Evolutionary conservation across 352 stramenopile species (phyloP), one percentile per base, ranked within the genome.

Genomic region (Phytophthora uliginosa): DNA sequence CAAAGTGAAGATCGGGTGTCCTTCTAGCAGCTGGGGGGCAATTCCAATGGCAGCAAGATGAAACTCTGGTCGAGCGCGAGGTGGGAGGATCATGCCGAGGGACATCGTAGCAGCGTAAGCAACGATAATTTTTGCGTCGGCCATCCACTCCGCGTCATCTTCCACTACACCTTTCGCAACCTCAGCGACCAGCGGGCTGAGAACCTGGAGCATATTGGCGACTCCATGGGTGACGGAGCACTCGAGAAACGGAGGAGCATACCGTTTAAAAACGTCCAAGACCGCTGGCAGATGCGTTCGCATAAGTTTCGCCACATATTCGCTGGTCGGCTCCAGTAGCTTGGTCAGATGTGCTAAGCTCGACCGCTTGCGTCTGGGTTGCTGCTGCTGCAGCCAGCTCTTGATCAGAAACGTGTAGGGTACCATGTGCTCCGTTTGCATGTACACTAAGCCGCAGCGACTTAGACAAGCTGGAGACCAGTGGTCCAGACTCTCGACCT

Each of bases 351-450:
- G 63, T 4, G 36, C 53, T 54, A 77, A 55, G 52, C 56, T 68
- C 60, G 34, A 56, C 38, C 58, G 52, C 5, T 56, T 73, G 3
- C 58, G 53, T 51, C 70, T 74, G 2, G 47, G 51, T n/a, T 83
- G 66, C 9, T 58, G 54, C 24, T 81, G 63, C 12, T 61, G 63
- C n/a, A 75, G 54, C 85, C 86, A 94, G 45, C 77, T 86, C 60
- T 93, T 93, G 34, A 94, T 86, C 40, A 93, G 53, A 20, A 90
- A 34, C 6, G 84, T 94, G 58, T 93, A 93, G 13, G 86, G 73
- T 17, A 91, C 47, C 42, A 82, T 76, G 47, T 82, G 58, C 40
- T 92, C 81, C 0, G 65, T 61, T 24, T 85, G 79, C 40, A 94
- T 74, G 63, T 83, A 86, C n/a, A 93, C 54, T 15, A 94, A 67